phyloP scores from a whole-genome alignment of 345 rosid genomes.

The Populus deltoides region DNA sequence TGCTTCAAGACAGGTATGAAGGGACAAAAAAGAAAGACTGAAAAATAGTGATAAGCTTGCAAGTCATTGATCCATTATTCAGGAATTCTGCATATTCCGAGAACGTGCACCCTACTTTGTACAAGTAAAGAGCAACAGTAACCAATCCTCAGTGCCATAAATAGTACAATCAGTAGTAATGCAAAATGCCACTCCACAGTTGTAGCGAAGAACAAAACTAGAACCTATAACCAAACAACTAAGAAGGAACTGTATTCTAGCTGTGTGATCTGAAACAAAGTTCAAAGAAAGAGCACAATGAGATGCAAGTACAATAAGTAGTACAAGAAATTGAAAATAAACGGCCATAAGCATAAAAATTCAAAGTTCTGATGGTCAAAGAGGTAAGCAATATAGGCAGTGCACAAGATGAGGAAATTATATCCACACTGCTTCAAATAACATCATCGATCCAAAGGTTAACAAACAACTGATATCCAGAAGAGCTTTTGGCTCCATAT shows the following conservation, averaged over 20 bases:
- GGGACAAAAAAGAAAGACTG: not conserved
- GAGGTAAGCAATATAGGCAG: not conserved
- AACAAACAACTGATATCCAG: not conserved
- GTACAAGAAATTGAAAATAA: not conserved
- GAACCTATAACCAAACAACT: not conserved
- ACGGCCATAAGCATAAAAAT: not conserved
- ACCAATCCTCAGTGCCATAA: not conserved
- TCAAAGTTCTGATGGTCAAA: not conserved
- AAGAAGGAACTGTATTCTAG: not conserved
- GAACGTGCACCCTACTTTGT: not conserved
- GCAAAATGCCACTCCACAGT: not conserved
- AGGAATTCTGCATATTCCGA: not conserved
- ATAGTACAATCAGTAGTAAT: not conserved
- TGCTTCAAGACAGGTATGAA: not conserved
- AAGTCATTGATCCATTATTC: not conserved
- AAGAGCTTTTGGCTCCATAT: not conserved
- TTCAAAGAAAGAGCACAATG: not conserved
- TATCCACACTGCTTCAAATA: not conserved
- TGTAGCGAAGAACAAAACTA: not conserved
- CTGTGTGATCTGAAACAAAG: not conserved
- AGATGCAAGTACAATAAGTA: not conserved
- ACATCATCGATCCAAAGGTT: not conserved
- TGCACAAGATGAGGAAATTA: not conserved
- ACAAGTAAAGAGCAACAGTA: not conserved
- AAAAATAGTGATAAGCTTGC: not conserved